Evolutionary conservation across 768 basidiomycete species (phyloP).

Genomic region (Rhodotorula babjevae): DNA sequence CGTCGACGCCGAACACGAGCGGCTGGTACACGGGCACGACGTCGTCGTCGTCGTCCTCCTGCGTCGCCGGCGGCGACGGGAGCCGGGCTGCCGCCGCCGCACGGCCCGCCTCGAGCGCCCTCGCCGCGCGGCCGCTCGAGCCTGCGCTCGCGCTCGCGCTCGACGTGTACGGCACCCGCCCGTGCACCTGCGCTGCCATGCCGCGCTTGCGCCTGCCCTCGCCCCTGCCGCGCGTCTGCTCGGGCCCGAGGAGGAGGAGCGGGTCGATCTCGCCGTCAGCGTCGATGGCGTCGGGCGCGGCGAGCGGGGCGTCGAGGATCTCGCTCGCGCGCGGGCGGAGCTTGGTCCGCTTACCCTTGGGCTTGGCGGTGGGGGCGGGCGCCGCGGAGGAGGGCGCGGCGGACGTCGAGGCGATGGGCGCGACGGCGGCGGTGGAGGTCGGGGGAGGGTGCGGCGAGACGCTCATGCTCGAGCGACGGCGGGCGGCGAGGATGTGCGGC

Average conservation of each 20-base stretch:
- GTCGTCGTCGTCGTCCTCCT: background rate
- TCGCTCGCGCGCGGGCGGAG: slow-evolving; percentile 9
- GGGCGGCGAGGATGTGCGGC: slow-evolving; percentile 14
- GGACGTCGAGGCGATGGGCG: no score
- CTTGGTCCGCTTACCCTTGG: background rate
- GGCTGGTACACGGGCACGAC: background rate
- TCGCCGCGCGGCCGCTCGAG: background rate
- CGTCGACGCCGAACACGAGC: background rate
- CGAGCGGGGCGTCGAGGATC: background rate
- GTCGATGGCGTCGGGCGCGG: background rate
- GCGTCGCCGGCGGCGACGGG: background rate
- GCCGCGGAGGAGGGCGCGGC: background rate
- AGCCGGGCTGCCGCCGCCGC: background rate
- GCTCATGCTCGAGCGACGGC: background rate
- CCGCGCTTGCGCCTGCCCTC: slow-evolving; percentile 3
- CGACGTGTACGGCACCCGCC: background rate
- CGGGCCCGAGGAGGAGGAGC: slow-evolving; percentile 10
- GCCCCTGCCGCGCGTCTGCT: slow-evolving; percentile 6
- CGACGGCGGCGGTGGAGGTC: background rate
- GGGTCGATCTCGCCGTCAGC: background rate
- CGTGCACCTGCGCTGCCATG: background rate
- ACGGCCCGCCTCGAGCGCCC: background rate
- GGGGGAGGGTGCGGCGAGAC: slow-evolving; percentile 1
- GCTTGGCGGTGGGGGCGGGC: background rate
- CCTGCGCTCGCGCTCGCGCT: background rate